phyloP scores from a whole-genome alignment of 768 basidiomycete species.

The Trametes meyenii region DNA sequence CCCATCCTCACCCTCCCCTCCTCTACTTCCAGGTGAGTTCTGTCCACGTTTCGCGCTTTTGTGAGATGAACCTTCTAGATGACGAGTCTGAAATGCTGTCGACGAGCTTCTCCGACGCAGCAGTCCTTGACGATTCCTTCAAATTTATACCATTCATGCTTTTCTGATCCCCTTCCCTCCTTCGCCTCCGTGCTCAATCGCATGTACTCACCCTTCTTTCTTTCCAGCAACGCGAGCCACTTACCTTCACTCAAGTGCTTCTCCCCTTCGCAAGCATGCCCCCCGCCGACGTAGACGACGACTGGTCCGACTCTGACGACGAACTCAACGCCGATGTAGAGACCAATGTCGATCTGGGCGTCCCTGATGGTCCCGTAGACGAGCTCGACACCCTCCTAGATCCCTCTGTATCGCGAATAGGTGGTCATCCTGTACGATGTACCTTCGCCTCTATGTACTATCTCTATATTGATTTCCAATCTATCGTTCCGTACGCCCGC shows the following conservation, averaged over 20 bases:
- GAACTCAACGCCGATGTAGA: constrained; percentile 58
- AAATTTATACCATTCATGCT: constrained; percentile 90
- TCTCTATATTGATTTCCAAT: constrained; percentile 40
- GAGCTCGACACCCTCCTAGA: constrained; percentile 62
- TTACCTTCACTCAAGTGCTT: background rate
- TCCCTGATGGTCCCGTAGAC: constrained; percentile 76
- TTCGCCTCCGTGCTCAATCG: constrained; percentile 22
- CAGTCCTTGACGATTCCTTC: constrained; percentile 61
- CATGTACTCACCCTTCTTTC: constrained; percentile 9
- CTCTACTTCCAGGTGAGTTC: constrained; percentile 14
- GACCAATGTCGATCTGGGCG: constrained; percentile 75
- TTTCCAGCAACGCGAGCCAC: constrained; percentile 2
- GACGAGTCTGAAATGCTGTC: constrained; percentile 79
- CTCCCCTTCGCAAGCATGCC: constrained; percentile 21
- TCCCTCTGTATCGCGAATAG: constrained; percentile 86
- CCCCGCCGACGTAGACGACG: constrained; percentile 54
- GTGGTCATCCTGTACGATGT: constrained; percentile 86
- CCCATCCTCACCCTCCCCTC: constrained; percentile 24
- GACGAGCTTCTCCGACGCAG: constrained; percentile 62
- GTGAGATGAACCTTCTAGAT: constrained; percentile 58
- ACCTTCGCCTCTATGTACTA: constrained; percentile 50
- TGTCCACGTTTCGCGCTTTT: background rate
- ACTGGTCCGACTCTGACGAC: constrained; percentile 84
- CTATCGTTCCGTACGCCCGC: background rate
- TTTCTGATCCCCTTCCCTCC: constrained; percentile 60